Evolutionary conservation across 2,329 filamentous ascomycete species (phyloP).

Genomic region (Fusarium devonianum): DNA sequence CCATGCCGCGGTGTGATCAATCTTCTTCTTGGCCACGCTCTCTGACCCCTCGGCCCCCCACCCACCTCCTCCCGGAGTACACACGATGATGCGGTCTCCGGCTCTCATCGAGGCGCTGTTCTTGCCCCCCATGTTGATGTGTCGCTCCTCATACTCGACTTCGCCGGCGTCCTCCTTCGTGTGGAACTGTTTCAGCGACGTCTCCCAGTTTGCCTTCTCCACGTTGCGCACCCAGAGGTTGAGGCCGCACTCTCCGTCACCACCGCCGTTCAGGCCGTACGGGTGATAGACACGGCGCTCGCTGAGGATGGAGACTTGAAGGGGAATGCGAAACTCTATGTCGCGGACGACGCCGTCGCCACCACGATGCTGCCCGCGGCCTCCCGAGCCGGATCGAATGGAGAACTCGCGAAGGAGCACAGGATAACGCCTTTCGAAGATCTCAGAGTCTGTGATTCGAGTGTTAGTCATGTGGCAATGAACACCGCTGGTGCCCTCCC

Average conservation of each 20-base stretch:
- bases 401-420: slow-evolving; percentile 76
- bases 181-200: slow-evolving; percentile 51
- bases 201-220: slow-evolving; percentile 60
- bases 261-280: slow-evolving; percentile 79
- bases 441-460: slow-evolving; percentile 67
- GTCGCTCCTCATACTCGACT: slow-evolving; percentile 62
- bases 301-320: slow-evolving; percentile 79
- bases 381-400: slow-evolving; percentile 68
- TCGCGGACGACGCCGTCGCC: slow-evolving; percentile 79
- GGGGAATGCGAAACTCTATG: slow-evolving; percentile 79
- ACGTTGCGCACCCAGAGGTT: slow-evolving; percentile 89
- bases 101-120: slow-evolving; percentile 79
- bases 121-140: slow-evolving; percentile 79
- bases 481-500: slow-evolving; percentile 54
- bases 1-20: slow-evolving; percentile 64
- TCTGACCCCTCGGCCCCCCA: slow-evolving; percentile 71
- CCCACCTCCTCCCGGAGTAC: slow-evolving; percentile 80
- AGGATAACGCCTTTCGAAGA: slow-evolving; percentile 65
- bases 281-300: slow-evolving; percentile 79
- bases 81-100: slow-evolving; percentile 79
- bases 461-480: slow-evolving; percentile 76
- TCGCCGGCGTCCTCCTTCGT: slow-evolving; percentile 44
- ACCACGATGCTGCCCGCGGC: slow-evolving; percentile 70
- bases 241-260: slow-evolving; percentile 77
- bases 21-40: slow-evolving; percentile 56